Evolutionary conservation across 2,329 filamentous ascomycete genomes (phyloP).

Genomic region (Colletotrichum sp.): DNA sequence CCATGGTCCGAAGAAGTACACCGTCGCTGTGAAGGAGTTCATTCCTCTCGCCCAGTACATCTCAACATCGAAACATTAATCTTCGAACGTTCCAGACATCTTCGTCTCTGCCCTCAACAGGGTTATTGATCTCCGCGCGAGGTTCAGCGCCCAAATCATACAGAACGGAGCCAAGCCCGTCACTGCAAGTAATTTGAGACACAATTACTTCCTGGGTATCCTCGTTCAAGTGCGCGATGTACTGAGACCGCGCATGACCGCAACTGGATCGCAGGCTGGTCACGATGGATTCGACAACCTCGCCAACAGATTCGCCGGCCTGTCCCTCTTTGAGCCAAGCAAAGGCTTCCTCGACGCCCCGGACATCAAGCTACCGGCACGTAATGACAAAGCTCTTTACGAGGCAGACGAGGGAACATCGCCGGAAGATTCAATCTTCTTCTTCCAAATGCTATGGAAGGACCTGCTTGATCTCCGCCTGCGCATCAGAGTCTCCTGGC

Average conservation of each 20-base stretch:
- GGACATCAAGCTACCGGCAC: conserved; percentile 23
- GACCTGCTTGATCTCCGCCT: conserved; percentile 33
- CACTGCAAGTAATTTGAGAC: conserved; percentile 27
- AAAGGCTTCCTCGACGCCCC: conserved; percentile 38
- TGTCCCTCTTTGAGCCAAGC: conserved; percentile 41
- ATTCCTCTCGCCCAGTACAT: conserved; percentile 43
- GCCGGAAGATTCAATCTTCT: conserved; percentile 29
- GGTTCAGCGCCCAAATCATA: conserved; percentile 27
- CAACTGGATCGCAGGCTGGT: background rate
- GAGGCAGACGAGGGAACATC: conserved; percentile 26
- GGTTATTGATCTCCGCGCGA: conserved; percentile 36
- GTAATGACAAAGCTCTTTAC: conserved; percentile 26
- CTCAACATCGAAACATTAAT: conserved; percentile 22
- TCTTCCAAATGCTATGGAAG: conserved; percentile 28
- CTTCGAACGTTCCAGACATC: conserved; percentile 29
- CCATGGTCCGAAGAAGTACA: conserved; percentile 26
- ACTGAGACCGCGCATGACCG: conserved; percentile 32
- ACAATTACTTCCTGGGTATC: conserved; percentile 37
- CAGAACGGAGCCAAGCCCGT: conserved; percentile 20
- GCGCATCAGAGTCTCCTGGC: conserved; percentile 34
- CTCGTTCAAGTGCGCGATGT: conserved; percentile 35
- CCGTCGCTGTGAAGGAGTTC: conserved; percentile 41
- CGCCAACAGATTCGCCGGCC: conserved; percentile 30
- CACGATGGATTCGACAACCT: background rate
- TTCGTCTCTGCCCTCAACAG: conserved; percentile 36